Evolutionary conservation across 176 grass and related monocot species (phyloP).

Genomic region (Ensete ventricosum): DNA sequence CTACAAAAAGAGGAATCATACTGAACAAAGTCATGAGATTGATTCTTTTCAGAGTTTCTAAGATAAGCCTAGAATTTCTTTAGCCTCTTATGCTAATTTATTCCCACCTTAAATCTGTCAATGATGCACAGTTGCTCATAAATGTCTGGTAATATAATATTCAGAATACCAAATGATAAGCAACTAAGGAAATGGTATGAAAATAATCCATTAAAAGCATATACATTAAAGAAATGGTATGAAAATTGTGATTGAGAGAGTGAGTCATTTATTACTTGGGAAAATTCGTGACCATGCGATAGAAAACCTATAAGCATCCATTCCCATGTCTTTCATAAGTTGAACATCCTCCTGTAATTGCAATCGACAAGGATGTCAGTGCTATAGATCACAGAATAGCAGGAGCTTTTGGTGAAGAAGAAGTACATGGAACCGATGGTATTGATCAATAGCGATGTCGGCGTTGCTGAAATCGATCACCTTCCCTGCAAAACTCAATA

Average conservation of each 20-base stretch:
- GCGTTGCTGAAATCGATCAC: slow-evolving; percentile 86
- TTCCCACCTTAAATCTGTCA: too few relatives aligned
- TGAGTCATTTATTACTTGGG: slow-evolving; percentile 35
- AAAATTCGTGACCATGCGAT: slow-evolving; percentile 86
- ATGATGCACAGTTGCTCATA: too few relatives aligned
- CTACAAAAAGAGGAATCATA: too few relatives aligned
- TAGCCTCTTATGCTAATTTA: too few relatives aligned
- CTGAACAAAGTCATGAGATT: too few relatives aligned
- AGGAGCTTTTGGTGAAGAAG: too few relatives aligned
- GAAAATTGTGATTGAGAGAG: background rate
- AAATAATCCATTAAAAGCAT: too few relatives aligned
- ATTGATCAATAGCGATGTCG: slow-evolving; percentile 85
- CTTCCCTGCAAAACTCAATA: slow-evolving; percentile 42
- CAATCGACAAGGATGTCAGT: background rate
- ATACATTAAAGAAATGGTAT: too few relatives aligned
- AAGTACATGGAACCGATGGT: slow-evolving; percentile 65
- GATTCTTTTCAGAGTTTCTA: too few relatives aligned
- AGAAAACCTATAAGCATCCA: slow-evolving; percentile 93
- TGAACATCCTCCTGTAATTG: slow-evolving; percentile 61
- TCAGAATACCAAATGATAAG: background rate
- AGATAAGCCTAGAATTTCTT: too few relatives aligned
- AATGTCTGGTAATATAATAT: background rate
- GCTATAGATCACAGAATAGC: too few relatives aligned
- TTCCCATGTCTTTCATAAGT: slow-evolving; percentile 88
- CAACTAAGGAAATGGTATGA: too few relatives aligned